Base-by-base conservation (phyloP, 192 early-diverging fungal species). In the Backusella parvicylindrica region DNA sequence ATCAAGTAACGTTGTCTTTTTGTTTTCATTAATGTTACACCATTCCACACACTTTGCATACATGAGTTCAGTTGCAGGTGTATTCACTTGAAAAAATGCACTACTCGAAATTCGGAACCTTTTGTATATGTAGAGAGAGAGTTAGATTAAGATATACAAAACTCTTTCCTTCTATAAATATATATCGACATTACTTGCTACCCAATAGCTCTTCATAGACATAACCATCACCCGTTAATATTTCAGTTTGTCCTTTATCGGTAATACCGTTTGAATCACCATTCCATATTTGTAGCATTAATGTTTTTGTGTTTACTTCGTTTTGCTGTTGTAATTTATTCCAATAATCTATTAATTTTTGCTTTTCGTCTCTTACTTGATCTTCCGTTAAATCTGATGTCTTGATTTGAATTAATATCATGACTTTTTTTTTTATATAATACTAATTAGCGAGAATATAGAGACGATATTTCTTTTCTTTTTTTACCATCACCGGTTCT, bases 1-100 rank as follows among this genome's bases (percentile, higher is more conserved):
- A 77, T 95, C 92, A n/a, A 94, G 76, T 5, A 90, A 71, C 23
- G 89, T 81, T 6, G 86, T 70, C 18, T 75, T 76, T 50, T 77
- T 77, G 15, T 16, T 43, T 4, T 60, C n/a, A 37, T 73, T 63
- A 31, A 76, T 63, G 13, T 75, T 66, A 64, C 76, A 78, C 75
- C 77, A 81, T n/a, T 82, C 79, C 31, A 71, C 69, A 41, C 77
- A 79, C 68, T 78, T 70, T 70, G 74, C 40, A 75, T 93, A 95
- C 50, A 95, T 74, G 3, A 84, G 40, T 73, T 94, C 88, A 3
- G 94, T 88, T 8, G 87, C 92, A 23, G 76, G 75, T 23, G 92
- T 90, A 76, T 95, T 95, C 63, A 93, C 84, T 84, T 94, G 94
- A 82, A 95, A 95, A 74, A 95, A 94, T 0, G 94, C 85, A 26